Conservation (phyloP, 2,329 filamentous ascomycete genomes). For the Nigrograna mackinnonii region DNA sequence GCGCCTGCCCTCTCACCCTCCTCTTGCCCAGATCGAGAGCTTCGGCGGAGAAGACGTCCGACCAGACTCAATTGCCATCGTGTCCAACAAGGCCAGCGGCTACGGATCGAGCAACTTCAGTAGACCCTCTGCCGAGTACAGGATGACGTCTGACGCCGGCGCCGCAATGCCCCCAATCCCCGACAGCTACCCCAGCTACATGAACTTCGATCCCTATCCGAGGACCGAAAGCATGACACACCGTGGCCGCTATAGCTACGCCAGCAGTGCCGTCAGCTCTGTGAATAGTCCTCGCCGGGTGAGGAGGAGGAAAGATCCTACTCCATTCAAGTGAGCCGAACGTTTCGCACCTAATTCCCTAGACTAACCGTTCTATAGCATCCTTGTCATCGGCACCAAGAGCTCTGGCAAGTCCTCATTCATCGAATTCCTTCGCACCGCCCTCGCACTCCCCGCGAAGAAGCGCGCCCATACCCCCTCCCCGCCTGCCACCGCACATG, state of each 20-base stretch:
- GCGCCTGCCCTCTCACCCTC: constrained; percentile 55
- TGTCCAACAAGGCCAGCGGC: constrained; percentile 59
- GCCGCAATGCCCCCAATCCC: constrained; percentile 58
- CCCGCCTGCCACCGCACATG: constrained; percentile 51
- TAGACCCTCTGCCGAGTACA: constrained; percentile 39
- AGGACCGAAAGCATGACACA: constrained; percentile 95
- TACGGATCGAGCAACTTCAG: constrained; percentile 34
- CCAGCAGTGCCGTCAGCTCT: constrained; percentile 86
- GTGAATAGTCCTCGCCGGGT: constrained; percentile 92
- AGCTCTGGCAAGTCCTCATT: constrained; percentile 95
- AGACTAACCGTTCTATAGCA: constrained; percentile 55
- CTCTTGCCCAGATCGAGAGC: constrained; percentile 55
- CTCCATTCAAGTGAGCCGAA: constrained; percentile 91
- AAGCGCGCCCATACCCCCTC: constrained; percentile 61
- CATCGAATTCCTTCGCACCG: constrained; percentile 89
- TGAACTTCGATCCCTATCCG: constrained; percentile 75
- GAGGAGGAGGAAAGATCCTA: constrained; percentile 93
- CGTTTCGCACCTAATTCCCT: not conserved
- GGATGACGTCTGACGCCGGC: constrained; percentile 36
- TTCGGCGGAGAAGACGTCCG: constrained; percentile 66
- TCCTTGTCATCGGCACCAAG: constrained; percentile 86
- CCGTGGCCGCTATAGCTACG: constrained; percentile 94
- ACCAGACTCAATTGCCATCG: constrained; percentile 64
- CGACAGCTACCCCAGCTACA: constrained; percentile 44
- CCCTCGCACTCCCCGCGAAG: constrained; percentile 79